Conservation (phyloP, 2,329 filamentous ascomycete species). For the Diaporthe sp. region DNA sequence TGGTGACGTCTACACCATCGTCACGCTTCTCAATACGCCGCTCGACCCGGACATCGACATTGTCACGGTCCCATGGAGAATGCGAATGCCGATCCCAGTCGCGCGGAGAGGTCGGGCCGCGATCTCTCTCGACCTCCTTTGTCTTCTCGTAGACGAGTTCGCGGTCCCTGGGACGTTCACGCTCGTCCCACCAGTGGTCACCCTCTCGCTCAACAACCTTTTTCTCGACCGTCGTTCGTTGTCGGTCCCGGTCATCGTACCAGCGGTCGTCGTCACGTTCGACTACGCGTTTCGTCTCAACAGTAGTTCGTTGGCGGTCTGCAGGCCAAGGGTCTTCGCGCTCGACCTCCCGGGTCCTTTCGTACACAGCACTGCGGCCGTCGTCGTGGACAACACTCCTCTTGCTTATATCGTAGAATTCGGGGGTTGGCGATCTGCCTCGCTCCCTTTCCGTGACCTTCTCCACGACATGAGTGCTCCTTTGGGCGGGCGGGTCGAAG, state of each 20-base stretch:
- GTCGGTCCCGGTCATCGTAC: conserved; percentile 42
- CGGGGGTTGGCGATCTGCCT: conserved; percentile 42
- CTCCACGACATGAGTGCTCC: conserved; percentile 47
- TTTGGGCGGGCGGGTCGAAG: conserved; percentile 54
- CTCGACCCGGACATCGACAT: conserved; percentile 59
- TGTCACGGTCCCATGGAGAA: conserved; percentile 51
- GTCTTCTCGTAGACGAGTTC: conserved; percentile 59
- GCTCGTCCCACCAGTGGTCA: conserved; percentile 44
- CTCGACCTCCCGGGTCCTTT: conserved; percentile 44
- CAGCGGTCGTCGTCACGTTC: conserved; percentile 40
- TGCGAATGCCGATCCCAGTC: conserved; percentile 52
- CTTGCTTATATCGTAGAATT: conserved; percentile 38
- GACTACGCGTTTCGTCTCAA: conserved; percentile 37
- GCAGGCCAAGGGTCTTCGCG: conserved; percentile 34
- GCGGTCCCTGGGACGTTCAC: conserved; percentile 47
- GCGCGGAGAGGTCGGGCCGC: conserved; percentile 45
- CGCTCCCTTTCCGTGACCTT: conserved; percentile 49
- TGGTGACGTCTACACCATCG: conserved; percentile 63
- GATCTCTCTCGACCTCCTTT: conserved; percentile 57
- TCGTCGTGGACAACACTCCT: conserved; percentile 43
- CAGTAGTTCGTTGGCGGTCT: conserved; percentile 35
- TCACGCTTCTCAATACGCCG: conserved; percentile 57
- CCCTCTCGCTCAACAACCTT: conserved; percentile 40
- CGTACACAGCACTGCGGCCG: conserved; percentile 45
- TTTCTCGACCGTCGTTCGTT: conserved; percentile 37